Percentiles rank a stretch among this genome's conserved stretches.
These are phyloP conservation scores for Cyclospora cayetanensis DNA, from an alignment of 169 alveolate species.

Conservation along the genomic window DNA sequence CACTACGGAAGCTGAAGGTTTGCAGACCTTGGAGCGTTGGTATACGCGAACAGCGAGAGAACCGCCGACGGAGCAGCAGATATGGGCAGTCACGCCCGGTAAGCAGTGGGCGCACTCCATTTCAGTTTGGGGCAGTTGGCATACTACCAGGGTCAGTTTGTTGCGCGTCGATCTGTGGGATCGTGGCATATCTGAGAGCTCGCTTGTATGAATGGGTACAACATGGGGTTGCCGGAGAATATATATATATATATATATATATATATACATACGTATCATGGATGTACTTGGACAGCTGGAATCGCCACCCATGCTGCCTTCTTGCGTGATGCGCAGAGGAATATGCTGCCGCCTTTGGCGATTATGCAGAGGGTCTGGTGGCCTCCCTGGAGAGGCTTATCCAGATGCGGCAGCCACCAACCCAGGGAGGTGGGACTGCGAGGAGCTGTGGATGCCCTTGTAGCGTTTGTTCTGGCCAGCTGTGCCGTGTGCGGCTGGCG, in stretches of 20 bases:
- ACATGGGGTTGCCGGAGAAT: no score
- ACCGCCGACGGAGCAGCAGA: constrained; percentile 52
- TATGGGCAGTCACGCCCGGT: constrained; percentile 36
- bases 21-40: constrained; percentile 37
- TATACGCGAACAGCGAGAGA: constrained; percentile 16
- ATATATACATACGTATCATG: no score
- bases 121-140: no score
- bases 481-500: constrained; percentile 46
- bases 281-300: no score
- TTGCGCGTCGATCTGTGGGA: no score
- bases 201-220: no score
- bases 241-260: no score
- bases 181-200: no score
- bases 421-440: not conserved
- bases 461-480: constrained; percentile 20
- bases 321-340: constrained; percentile 50
- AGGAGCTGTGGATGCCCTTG: constrained; percentile 55
- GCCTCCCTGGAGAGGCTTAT: constrained; percentile 20
- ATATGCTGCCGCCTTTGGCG: constrained; percentile 26
- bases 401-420: constrained; percentile 28
- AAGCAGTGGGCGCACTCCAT: no score
- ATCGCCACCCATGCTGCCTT: no score
- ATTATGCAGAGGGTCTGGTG: constrained; percentile 46
- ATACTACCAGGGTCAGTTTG: no score
- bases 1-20: not conserved